Percentiles rank a stretch among this genome's conserved stretches.
Evolutionary conservation across 2,329 filamentous ascomycete genomes (phyloP).

Genomic region (Botrytis elliptica): DNA sequence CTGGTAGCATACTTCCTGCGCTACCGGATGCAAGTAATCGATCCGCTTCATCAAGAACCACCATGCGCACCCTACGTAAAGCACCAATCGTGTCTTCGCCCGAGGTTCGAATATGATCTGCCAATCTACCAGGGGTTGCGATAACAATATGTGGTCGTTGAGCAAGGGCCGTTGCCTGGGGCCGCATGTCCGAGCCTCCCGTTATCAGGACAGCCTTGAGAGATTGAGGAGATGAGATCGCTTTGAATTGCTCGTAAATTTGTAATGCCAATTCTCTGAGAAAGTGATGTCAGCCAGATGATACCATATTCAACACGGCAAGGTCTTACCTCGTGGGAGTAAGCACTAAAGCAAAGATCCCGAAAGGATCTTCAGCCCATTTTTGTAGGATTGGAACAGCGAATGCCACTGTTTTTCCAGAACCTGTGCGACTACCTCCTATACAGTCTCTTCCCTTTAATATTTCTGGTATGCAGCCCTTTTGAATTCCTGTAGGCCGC

Average conservation of each 20-base stretch:
- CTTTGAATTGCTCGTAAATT: constrained; percentile 94
- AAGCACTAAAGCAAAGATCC: constrained; percentile 84
- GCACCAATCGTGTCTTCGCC: constrained; percentile 88
- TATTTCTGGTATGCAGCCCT: constrained; percentile 88
- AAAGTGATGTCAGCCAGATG: constrained; percentile 25
- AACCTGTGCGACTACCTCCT: constrained; percentile 90
- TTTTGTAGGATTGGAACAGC: constrained; percentile 90
- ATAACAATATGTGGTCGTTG: constrained; percentile 88
- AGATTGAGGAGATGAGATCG: constrained; percentile 82
- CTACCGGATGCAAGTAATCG: constrained; percentile 71
- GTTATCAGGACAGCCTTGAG: constrained; percentile 89
- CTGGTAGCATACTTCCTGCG: constrained; percentile 23
- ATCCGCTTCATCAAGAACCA: constrained; percentile 96
- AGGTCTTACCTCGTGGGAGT: constrained; percentile 71
- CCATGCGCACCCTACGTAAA: constrained; percentile 73
- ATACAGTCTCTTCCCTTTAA: constrained; percentile 90
- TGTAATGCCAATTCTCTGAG: constrained; percentile 83
- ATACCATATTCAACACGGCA: not conserved
- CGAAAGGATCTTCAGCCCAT: constrained; percentile 89
- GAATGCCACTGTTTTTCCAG: constrained; percentile 96
- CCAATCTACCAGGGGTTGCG: constrained; percentile 87
- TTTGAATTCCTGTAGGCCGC: constrained; percentile 88
- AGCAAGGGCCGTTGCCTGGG: constrained; percentile 81
- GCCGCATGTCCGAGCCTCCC: constrained; percentile 87
- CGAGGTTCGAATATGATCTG: constrained; percentile 89